Evolutionary conservation across 129 eudicot genomes (phyloP), one percentile per base, ranked within the genome.

Genomic region (Erigeron canadensis): DNA sequence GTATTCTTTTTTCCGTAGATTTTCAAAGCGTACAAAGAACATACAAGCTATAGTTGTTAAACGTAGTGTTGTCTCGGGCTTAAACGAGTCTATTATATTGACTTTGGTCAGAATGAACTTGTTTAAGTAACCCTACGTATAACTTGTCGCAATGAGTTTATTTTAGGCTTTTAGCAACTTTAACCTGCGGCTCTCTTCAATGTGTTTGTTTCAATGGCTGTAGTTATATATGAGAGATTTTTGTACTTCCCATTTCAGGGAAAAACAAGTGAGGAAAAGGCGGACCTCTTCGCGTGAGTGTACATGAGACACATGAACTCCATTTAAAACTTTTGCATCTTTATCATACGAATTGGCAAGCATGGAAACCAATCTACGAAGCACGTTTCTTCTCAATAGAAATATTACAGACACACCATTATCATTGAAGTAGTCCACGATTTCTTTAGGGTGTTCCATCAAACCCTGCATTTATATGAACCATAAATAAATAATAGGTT

Each of bases 311-410:
- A 85, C 87, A 74, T 91, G 97, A 34, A 87, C 76, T 10, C 97
- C 97, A 37, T 91, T 86, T 63, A 91, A 66, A 60, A 84, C 64
- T 75, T 84, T 88, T 41, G 97, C 97, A 73, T 81, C 61, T 73
- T 84, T 80, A 68, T 91, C 97, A 57, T 79, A 82, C 0, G 95
- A 81, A 81, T 91, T 91, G 16, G 97, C 91, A 50, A 88, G 88
- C 67, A 85, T 55, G 5, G 97, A 91, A 81, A 91, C 95, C 87
- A 91, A 84, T 19, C 97, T 80, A 5, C 95, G 95, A 65, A 91
- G 79, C 71, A 84, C 80, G 79, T 91, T 91, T 71, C 90, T 84
- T 74, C 97, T 79, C 63, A 91, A 80, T 48, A 91, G 86, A 71
- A 91, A 82, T 47, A 91, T 82, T 5, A 73, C 91, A 7, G 89